Evolutionary conservation across 148 eudicot genomes (phyloP).

Genomic region (Simmondsia chinensis): DNA sequence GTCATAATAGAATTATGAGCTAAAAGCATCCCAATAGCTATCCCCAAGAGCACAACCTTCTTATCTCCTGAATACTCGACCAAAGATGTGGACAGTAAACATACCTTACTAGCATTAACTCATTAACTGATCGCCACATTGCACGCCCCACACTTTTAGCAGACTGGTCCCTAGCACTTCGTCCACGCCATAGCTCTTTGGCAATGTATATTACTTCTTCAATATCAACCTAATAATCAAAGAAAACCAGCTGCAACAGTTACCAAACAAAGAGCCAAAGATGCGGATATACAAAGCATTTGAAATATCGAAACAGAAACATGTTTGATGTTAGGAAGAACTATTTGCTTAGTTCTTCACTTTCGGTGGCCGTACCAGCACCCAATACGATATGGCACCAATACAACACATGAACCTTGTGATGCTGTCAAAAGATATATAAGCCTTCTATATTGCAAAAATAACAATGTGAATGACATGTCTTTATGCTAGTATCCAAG

Average conservation of each 20-base stretch:
- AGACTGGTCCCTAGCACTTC: conserved; percentile 83
- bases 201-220: conserved; percentile 85
- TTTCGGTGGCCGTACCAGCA: too few species aligned
- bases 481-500: too few species aligned
- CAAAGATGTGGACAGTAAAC: background rate
- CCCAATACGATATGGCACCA: too few species aligned
- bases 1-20: background rate
- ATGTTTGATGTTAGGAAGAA: background rate
- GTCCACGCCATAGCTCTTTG: conserved; percentile 92
- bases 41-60: background rate
- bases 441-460: too few species aligned
- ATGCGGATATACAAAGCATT: background rate
- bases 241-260: conserved; percentile 2
- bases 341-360: too few species aligned
- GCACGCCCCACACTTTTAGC: conserved; percentile 75
- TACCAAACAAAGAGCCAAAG: background rate
- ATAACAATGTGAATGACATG: too few species aligned
- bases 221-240: conserved; percentile 66
- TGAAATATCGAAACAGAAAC: background rate
- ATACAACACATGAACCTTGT: too few species aligned
- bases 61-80: background rate
- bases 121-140: conserved; percentile 94
- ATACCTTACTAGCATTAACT: conserved; percentile 90
- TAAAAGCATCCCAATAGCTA: too few species aligned
- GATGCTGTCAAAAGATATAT: too few species aligned